phyloP scores from a whole-genome alignment of 1,139 yeast species.

The Geotrichum candidum region DNA sequence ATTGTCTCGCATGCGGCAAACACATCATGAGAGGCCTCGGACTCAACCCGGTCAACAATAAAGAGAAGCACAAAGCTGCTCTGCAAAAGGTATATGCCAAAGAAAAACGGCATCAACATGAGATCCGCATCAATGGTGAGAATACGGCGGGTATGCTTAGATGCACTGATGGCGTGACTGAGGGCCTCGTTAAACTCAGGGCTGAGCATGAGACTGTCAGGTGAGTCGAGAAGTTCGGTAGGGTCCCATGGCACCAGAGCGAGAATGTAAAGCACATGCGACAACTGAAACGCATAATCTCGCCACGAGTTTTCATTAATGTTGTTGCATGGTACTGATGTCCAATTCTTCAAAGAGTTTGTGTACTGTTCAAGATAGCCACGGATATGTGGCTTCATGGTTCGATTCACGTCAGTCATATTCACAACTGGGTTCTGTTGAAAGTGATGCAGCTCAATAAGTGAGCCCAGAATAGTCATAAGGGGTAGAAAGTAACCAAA shows the following conservation, averaged over 20 bases:
- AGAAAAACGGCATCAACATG: slow-evolving; percentile 29
- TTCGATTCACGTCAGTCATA: slow-evolving; percentile 10
- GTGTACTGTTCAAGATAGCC: slow-evolving; percentile 23
- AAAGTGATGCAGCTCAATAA: slow-evolving; percentile 26
- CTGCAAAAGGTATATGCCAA: slow-evolving; percentile 29
- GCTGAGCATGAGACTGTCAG: slow-evolving; percentile 25
- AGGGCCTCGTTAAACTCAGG: slow-evolving; percentile 27
- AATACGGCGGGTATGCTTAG: slow-evolving; percentile 26
- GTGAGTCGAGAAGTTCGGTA: slow-evolving; percentile 23
- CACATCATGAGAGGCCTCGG: slow-evolving; percentile 30
- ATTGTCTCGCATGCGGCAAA: slow-evolving; percentile 32
- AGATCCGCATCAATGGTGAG: slow-evolving; percentile 28
- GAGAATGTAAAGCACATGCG: slow-evolving; percentile 26
- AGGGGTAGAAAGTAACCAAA: slow-evolving; percentile 29
- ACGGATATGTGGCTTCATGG: slow-evolving; percentile 15
- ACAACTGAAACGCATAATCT: slow-evolving; percentile 27
- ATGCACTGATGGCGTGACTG: slow-evolving; percentile 27
- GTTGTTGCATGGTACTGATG: slow-evolving; percentile 11
- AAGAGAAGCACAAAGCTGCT: slow-evolving; percentile 28
- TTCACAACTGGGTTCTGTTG: slow-evolving; percentile 20
- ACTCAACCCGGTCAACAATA: slow-evolving; percentile 30
- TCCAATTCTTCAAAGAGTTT: slow-evolving; percentile 21
- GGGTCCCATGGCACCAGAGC: slow-evolving; percentile 29
- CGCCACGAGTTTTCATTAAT: slow-evolving; percentile 23
- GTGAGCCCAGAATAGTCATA: slow-evolving; percentile 28